Evolutionary conservation across 192 early-diverging fungal genomes (phyloP).

Genomic region (Gonapodya sp.): DNA sequence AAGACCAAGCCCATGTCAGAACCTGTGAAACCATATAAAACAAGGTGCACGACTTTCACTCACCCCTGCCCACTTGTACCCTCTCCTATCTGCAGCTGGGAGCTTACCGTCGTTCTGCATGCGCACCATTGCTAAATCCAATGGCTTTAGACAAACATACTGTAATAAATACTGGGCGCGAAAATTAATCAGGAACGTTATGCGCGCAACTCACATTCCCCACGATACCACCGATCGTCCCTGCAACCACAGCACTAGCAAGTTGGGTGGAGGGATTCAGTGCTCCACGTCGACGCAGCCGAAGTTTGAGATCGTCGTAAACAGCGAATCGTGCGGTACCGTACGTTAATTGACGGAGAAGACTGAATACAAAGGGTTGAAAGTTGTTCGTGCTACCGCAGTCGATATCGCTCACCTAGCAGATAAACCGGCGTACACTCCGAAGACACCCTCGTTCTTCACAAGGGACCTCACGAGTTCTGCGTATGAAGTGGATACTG

Average conservation of each 20-base stretch:
- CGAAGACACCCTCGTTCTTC: background rate
- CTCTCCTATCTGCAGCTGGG: constrained; percentile 45
- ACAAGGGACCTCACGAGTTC: background rate
- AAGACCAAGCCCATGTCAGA: too few relatives aligned
- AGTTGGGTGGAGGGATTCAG: constrained; percentile 11
- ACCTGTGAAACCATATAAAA: background rate
- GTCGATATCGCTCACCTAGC: constrained; percentile 2
- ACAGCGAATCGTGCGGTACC: constrained; percentile 68
- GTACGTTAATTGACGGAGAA: constrained; percentile 37
- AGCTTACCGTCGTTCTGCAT: constrained; percentile 75
- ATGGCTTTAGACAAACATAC: too few relatives aligned
- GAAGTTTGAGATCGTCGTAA: constrained; percentile 58
- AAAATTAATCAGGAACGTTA: background rate
- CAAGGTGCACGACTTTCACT: background rate
- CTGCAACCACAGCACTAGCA: background rate
- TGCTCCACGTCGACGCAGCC: constrained; percentile 35
- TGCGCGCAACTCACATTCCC: constrained; percentile 23
- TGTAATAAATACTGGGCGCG: background rate
- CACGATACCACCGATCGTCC: background rate
- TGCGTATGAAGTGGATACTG: background rate
- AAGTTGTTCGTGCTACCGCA: too few relatives aligned
- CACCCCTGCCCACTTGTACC: constrained; percentile 54
- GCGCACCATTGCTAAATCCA: constrained; percentile 67
- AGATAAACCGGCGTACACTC: background rate
- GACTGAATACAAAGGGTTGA: too few relatives aligned